A percentile compares a stretch with the other conserved stretches of the same genome.
Conservation (phyloP, 257 asterid species). For the Agastache rugosa region DNA sequence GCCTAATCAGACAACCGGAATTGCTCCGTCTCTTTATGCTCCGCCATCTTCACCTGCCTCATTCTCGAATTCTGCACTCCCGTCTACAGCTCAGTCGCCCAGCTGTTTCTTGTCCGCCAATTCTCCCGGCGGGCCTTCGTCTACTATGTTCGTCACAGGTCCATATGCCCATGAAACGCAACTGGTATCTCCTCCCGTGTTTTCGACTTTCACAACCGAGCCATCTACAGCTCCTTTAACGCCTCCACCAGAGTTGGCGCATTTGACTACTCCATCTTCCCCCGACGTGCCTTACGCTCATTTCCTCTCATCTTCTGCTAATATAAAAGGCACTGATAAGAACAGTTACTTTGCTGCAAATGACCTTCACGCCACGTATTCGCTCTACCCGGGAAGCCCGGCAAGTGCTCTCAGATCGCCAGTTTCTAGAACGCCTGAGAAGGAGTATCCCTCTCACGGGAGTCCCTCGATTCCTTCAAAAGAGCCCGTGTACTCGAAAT, state of each 20-base stretch:
- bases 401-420: constrained; percentile 73
- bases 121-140: constrained; percentile 77
- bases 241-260: constrained; percentile 89
- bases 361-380: constrained; percentile 73
- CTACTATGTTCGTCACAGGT: constrained; percentile 76
- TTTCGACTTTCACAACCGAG: constrained; percentile 86
- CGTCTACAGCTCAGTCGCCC: constrained; percentile 84
- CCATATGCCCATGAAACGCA: constrained; percentile 90
- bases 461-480: constrained; percentile 55
- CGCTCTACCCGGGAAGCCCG: constrained; percentile 82
- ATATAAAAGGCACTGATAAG: constrained; percentile 47
- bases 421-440: constrained; percentile 56
- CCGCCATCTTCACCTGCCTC: constrained; percentile 94
- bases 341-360: constrained; percentile 46
- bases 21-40: constrained; percentile 57
- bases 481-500: constrained; percentile 47
- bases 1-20: constrained; percentile 64
- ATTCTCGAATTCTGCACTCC: constrained; percentile 75
- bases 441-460: constrained; percentile 61
- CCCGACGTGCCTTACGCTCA: constrained; percentile 90
- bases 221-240: constrained; percentile 91
- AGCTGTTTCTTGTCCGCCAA: constrained; percentile 73
- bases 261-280: constrained; percentile 89
- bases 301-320: constrained; percentile 69
- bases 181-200: constrained; percentile 88